Evolutionary conservation across 306 rosid species (phyloP).

Genomic region (Rubus parviflorus): DNA sequence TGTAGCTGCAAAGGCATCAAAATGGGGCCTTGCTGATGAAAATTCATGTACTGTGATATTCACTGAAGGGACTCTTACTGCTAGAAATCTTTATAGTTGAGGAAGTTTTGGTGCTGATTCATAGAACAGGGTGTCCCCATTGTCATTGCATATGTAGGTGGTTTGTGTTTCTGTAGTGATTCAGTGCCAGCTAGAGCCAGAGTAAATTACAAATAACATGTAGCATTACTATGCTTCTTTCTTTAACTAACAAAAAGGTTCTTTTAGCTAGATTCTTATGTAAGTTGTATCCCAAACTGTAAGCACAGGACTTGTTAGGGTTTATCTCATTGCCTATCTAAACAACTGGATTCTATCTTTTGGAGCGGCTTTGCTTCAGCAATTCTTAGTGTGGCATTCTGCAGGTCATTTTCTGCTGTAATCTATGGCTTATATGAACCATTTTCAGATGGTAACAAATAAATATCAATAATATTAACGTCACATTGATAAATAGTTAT

Average conservation of each 20-base stretch:
- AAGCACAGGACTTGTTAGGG: too few species aligned
- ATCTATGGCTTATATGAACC: not conserved
- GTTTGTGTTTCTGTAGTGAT: not conserved
- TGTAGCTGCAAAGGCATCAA: not conserved
- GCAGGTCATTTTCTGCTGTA: not conserved
- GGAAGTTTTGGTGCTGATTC: too few species aligned
- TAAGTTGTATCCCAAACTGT: too few species aligned
- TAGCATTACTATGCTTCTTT: not conserved
- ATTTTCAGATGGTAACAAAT: not conserved
- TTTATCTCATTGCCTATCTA: too few species aligned
- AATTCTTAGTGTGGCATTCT: not conserved
- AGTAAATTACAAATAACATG: too few species aligned
- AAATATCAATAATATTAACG: not conserved
- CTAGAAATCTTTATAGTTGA: not conserved
- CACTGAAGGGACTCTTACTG: not conserved
- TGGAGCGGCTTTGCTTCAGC: not conserved
- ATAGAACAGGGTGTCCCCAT: too few species aligned
- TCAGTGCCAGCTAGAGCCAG: not conserved
- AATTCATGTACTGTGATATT: not conserved
- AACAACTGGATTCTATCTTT: not conserved
- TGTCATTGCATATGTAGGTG: too few species aligned
- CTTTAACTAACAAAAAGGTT: too few species aligned
- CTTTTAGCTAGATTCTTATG: too few species aligned
- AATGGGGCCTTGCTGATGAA: not conserved
- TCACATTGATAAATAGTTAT: constrained; percentile 11